These are phyloP conservation scores for Colletotrichum costaricense DNA, from an alignment of 2,329 filamentous ascomycete species.

Conservation along the genomic window DNA sequence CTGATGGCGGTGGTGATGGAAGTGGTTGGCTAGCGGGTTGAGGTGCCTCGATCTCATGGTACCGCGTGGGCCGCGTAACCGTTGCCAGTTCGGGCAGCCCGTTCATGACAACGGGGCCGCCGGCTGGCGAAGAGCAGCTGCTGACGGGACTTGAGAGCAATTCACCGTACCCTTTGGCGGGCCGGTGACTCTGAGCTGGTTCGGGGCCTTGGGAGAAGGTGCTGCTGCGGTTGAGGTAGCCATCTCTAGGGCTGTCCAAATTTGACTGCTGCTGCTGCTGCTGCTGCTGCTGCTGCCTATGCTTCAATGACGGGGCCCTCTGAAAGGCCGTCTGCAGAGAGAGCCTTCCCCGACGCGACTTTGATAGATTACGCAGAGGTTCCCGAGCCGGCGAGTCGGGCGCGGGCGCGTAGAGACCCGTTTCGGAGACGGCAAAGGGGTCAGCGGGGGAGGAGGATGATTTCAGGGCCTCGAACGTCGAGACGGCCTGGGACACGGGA, in stretches of 20 bases:
- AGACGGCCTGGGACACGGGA: slow-evolving; percentile 28
- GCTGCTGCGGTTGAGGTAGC: not conserved
- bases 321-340: slow-evolving; percentile 28
- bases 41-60: not conserved
- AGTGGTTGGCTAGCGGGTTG: not conserved
- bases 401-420: not conserved
- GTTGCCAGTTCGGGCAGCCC: not conserved
- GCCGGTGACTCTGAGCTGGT: not conserved
- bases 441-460: not conserved
- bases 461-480: slow-evolving; percentile 21
- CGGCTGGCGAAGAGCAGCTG: not conserved
- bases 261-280: not conserved
- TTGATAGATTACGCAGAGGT: slow-evolving; percentile 18
- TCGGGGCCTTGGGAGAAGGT: not conserved
- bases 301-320: slow-evolving; percentile 5
- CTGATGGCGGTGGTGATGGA: not conserved
- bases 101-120: not conserved
- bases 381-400: not conserved
- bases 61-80: no score
- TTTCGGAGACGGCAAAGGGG: not conserved
- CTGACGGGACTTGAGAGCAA: not conserved
- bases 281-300: not conserved
- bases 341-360: slow-evolving; percentile 28
- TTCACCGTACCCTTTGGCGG: not conserved
- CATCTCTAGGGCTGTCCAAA: not conserved